phyloP scores from a whole-genome alignment of 495 filamentous ascomycete species.

The Penicillium bovifimosum region DNA sequence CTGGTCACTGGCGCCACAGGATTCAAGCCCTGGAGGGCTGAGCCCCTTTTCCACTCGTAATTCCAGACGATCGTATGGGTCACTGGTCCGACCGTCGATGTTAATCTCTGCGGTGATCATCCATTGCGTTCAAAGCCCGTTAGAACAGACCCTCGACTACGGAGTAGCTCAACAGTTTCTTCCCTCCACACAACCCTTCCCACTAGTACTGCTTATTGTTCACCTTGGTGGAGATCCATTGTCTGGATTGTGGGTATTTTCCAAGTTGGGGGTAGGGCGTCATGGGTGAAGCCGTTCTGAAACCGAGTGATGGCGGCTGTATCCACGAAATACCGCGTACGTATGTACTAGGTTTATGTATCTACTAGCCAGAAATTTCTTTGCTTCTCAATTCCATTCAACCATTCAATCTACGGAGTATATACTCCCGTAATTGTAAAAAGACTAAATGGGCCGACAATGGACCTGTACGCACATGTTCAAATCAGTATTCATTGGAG shows the following conservation, averaged over 20 bases:
- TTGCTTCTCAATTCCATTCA: too few species aligned
- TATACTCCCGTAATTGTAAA: too few species aligned
- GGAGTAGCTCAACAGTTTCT: not conserved
- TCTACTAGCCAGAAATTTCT: too few species aligned
- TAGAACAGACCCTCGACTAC: not conserved
- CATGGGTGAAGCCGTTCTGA: not conserved
- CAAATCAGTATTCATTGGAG: too few species aligned
- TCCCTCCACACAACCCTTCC: not conserved
- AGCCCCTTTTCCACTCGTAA: slow-evolving; percentile 1
- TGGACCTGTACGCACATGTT: too few species aligned
- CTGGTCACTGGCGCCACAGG: slow-evolving; percentile 41
- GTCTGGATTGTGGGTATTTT: not conserved
- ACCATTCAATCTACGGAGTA: too few species aligned
- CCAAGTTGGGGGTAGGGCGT: not conserved
- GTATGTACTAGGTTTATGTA: too few species aligned
- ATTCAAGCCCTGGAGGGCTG: slow-evolving; percentile 16
- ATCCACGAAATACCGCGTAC: too few species aligned
- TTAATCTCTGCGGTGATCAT: not conserved
- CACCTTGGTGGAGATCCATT: not conserved
- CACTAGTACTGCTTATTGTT: not conserved
- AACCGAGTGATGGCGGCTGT: not conserved
- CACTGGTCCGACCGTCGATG: not conserved
- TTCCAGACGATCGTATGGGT: not conserved
- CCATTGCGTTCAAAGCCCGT: not conserved
- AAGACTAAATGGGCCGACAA: too few species aligned